Conservation (phyloP, 768 basidiomycete genomes). For the Trametes meyenii region DNA sequence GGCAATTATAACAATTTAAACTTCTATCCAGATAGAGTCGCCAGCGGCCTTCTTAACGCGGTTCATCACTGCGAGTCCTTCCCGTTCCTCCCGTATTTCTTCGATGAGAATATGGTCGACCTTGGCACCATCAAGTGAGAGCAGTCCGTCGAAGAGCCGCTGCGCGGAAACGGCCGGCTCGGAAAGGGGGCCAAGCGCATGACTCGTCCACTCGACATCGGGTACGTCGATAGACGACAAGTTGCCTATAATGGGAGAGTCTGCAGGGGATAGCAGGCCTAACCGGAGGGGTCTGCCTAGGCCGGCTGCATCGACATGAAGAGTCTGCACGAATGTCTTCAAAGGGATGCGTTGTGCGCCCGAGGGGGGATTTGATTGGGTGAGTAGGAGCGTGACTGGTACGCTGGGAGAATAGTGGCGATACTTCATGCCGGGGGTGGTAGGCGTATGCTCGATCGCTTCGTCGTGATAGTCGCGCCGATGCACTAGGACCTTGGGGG, state of each 20-base stretch:
- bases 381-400: conserved; percentile 77
- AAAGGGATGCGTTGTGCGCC: conserved; percentile 37
- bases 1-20: not conserved
- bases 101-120: conserved; percentile 87
- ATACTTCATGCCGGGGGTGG: conserved; percentile 99
- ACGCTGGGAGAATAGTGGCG: conserved; percentile 93
- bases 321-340: conserved; percentile 45
- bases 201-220: conserved; percentile 58
- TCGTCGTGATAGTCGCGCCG: conserved; percentile 75
- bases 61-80: conserved; percentile 96
- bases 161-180: conserved; percentile 75
- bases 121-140: conserved; percentile 74
- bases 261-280: conserved; percentile 69
- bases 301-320: conserved; percentile 34
- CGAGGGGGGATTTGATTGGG: conserved; percentile 45
- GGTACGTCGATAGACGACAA: conserved; percentile 26
- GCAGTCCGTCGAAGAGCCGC: conserved; percentile 83
- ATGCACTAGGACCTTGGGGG: conserved; percentile 76
- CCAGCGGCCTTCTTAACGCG: conserved; percentile 88
- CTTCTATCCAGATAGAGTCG: conserved; percentile 39
- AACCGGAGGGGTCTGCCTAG: conserved; percentile 45
- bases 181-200: conserved; percentile 46
- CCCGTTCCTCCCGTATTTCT: conserved; percentile 74
- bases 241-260: conserved; percentile 45
- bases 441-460: conserved; percentile 75